A percentile compares a stretch with the other conserved stretches of the same genome.
phyloP scores from a whole-genome alignment of 2,329 filamentous ascomycete species.

The Graphiopsis chlorocephala region DNA sequence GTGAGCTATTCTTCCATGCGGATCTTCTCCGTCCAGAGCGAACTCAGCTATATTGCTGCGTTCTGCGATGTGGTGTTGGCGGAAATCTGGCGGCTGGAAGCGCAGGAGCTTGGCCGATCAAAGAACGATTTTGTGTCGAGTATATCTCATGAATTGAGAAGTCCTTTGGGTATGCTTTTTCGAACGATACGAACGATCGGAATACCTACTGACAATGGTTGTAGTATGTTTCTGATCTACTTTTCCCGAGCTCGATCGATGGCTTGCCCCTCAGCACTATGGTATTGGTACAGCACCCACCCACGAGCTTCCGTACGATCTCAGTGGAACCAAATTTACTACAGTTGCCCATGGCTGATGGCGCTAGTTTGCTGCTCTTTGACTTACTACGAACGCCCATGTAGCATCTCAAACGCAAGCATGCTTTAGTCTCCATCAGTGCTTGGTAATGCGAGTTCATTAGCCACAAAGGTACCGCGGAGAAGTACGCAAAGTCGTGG shows the following conservation, averaged over 20 bases:
- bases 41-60: constrained; percentile 39
- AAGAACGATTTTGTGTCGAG: constrained; percentile 54
- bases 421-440: neutral
- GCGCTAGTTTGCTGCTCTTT: neutral
- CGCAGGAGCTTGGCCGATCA: constrained; percentile 42
- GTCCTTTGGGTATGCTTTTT: constrained; percentile 32
- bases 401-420: neutral
- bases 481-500: neutral
- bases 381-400: neutral
- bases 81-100: constrained; percentile 40
- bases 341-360: neutral
- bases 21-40: constrained; percentile 41
- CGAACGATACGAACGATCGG: neutral
- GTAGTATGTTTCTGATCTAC: neutral
- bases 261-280: neutral
- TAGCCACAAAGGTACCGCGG: neutral
- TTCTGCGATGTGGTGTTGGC: constrained; percentile 45
- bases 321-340: neutral
- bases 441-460: neutral
- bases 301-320: neutral
- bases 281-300: neutral
- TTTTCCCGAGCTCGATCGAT: neutral
- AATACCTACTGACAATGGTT: neutral
- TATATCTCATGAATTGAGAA: constrained; percentile 53
- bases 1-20: constrained; percentile 47